A percentile compares a stretch with the other conserved stretches of the same genome.
Conservation (phyloP, 805 yeast genomes). For the Ogataea nonfermentans region DNA sequence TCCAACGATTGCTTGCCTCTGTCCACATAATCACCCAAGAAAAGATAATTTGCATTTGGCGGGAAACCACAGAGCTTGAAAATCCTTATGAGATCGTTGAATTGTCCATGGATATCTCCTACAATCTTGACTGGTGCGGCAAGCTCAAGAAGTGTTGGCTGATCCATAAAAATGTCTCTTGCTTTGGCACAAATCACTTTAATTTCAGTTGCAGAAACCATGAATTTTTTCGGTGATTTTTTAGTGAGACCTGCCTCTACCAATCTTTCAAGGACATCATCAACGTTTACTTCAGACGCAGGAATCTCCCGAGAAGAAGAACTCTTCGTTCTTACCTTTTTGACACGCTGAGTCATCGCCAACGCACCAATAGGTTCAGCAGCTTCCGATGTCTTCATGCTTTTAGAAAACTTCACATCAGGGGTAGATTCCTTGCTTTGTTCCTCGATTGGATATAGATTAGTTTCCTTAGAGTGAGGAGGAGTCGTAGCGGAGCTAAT, state of each 20-base stretch:
- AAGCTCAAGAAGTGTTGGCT: conserved; percentile 62
- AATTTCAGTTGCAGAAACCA: conserved; percentile 51
- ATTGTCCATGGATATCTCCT: conserved; percentile 79
- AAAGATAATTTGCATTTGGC: conserved; percentile 53
- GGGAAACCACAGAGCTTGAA: conserved; percentile 61
- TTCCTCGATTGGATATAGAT: conserved; percentile 33
- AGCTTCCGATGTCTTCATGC: not conserved
- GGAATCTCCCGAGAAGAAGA: not conserved
- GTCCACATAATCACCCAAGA: conserved; percentile 60
- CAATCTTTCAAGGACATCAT: conserved; percentile 59
- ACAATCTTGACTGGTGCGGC: conserved; percentile 82
- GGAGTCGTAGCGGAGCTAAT: conserved; percentile 31
- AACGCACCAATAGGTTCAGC: conserved; percentile 3
- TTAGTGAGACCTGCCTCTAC: conserved; percentile 49
- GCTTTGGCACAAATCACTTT: conserved; percentile 56
- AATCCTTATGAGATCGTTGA: conserved; percentile 50
- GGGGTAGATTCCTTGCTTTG: conserved; percentile 32
- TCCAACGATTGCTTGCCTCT: conserved; percentile 58
- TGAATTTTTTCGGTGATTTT: conserved; percentile 45
- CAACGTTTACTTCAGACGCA: conserved; percentile 44
- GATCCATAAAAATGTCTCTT: conserved; percentile 57
- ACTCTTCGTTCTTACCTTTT: conserved; percentile 4
- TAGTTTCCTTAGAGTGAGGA: conserved; percentile 18
- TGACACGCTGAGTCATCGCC: not conserved
- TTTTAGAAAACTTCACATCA: conserved; percentile 18